These are phyloP conservation scores for Fusarium sarcochroum DNA, from an alignment of 2,329 filamentous ascomycete species.

Conservation along the genomic window DNA sequence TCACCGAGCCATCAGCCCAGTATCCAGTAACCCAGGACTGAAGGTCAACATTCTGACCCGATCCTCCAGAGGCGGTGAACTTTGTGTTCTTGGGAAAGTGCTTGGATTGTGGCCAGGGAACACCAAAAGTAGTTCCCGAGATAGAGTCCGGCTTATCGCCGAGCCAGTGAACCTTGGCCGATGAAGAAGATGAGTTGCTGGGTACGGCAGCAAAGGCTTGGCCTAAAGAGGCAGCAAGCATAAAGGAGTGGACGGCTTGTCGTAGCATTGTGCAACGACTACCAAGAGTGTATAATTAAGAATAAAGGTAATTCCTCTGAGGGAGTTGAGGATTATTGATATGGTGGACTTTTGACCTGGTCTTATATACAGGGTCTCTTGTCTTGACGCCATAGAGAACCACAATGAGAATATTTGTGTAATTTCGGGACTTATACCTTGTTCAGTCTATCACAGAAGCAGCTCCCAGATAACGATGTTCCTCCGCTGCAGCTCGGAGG, in stretches of 20 bases:
- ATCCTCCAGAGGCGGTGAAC: conserved; percentile 52
- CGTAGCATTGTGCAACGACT: conserved; percentile 39
- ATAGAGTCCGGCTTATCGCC: conserved; percentile 54
- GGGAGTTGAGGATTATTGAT: background rate
- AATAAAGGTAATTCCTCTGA: background rate
- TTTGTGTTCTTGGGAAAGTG: conserved; percentile 54
- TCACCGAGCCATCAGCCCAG: conserved; percentile 72
- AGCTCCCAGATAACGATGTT: conserved; percentile 5
- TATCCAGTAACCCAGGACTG: conserved; percentile 71
- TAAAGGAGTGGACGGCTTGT: conserved; percentile 42
- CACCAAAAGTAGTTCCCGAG: conserved; percentile 59
- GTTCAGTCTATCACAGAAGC: conserved; percentile 19
- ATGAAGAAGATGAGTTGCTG: conserved; percentile 38
- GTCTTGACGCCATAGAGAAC: conserved; percentile 35
- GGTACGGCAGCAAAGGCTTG: conserved; percentile 29
- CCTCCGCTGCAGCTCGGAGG: conserved; percentile 24
- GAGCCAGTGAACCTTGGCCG: conserved; percentile 56
- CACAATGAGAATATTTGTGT: conserved; percentile 35
- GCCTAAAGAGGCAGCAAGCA: conserved; percentile 27
- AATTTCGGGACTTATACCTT: conserved; percentile 38
- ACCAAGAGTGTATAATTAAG: conserved; percentile 2
- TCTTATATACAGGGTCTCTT: conserved; percentile 20
- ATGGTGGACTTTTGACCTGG: background rate
- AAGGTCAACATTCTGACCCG: conserved; percentile 34
- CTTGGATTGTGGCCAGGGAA: conserved; percentile 60